Evolutionary conservation across 441 rosid genomes (phyloP), one percentile per base, ranked within the genome.

Genomic region (Capsella rubella): DNA sequence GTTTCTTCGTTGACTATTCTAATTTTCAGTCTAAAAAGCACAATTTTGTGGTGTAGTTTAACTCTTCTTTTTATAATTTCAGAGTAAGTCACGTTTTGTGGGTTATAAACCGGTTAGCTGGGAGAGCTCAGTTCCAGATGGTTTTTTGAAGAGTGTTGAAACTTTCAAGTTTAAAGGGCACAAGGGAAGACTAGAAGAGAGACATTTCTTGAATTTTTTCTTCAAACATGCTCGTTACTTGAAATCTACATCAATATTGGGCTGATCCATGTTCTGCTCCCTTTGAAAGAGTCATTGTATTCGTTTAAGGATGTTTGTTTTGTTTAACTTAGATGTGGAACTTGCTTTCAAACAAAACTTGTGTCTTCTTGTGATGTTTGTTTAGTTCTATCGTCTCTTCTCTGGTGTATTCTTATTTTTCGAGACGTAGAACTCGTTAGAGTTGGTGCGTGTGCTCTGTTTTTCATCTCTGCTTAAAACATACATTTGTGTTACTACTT

Each of bases 201-300:
- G 8, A 1, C 28, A 16, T 16, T 34, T 34, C 62, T 57, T 34
- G 43, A 57, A 28, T 57, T 16, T 0, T 35, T 0, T 57, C 1
- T 16, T 16, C n/a, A 57, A 57, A 57, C 62, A 57, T 34, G 28
- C 62, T 34, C 45, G 45, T 16, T 3, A 2, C 29, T 57, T 57
- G 15, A 57, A 4, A 16, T 9, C 45, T 57, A 4, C 25, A 32
- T 55, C 40, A 34, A 16, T 16, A 14, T 4, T 15, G 13, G 0
- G 1, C 14, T 29, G n/a, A 34, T 34, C 37, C 37, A 11, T 49
- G 32, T 11, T 10, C 5, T 25, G 14, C 1, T 51, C 29, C 32
- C 28, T 34, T 21, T 16, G 13, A 34, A 57, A 32, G 62, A 56
- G 45, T 32, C 42, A 6, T 34, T 8, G 15, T 16, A 5, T 32